phyloP scores from a whole-genome alignment of 805 yeast genomes.

The Starmerella stellata region DNA sequence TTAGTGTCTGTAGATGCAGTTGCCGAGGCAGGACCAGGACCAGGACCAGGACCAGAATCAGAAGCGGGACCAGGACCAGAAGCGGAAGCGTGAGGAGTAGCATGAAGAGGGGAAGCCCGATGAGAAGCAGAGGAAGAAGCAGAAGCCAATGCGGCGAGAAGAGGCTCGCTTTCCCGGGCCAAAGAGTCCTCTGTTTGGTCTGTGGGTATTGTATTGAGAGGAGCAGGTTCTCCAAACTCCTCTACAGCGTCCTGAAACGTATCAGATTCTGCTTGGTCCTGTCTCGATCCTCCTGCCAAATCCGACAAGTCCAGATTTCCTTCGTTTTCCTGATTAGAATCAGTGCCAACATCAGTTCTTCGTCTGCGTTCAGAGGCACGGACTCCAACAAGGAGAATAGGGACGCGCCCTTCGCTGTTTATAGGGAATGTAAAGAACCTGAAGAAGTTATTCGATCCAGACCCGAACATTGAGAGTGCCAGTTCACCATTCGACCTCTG shows the following conservation, averaged over 20 bases:
- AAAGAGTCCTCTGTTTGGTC: neutral
- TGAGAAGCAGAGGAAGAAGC: neutral
- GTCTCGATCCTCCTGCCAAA: neutral
- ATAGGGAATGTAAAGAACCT: constrained; percentile 16
- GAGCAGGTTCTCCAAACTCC: too few species aligned
- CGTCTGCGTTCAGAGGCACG: constrained; percentile 23
- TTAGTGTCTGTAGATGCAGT: too few species aligned
- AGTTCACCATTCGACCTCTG: constrained; percentile 8
- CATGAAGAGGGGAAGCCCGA: neutral
- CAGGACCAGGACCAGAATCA: too few species aligned
- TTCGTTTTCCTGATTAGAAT: neutral
- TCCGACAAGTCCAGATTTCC: neutral
- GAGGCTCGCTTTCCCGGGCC: neutral
- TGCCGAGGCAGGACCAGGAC: too few species aligned
- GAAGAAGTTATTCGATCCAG: constrained; percentile 8
- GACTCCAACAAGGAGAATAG: constrained; percentile 34
- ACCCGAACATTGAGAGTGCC: constrained; percentile 5
- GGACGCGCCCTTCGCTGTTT: constrained; percentile 21
- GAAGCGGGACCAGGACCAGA: too few species aligned
- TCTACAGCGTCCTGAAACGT: too few species aligned
- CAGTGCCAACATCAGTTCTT: neutral
- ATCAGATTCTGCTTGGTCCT: too few species aligned
- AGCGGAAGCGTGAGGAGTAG: neutral
- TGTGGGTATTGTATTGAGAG: neutral
- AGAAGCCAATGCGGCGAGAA: neutral